These are phyloP conservation scores for Paspalum notatum DNA, from an alignment of 176 grass and related monocot genomes.

Conservation along the genomic window DNA sequence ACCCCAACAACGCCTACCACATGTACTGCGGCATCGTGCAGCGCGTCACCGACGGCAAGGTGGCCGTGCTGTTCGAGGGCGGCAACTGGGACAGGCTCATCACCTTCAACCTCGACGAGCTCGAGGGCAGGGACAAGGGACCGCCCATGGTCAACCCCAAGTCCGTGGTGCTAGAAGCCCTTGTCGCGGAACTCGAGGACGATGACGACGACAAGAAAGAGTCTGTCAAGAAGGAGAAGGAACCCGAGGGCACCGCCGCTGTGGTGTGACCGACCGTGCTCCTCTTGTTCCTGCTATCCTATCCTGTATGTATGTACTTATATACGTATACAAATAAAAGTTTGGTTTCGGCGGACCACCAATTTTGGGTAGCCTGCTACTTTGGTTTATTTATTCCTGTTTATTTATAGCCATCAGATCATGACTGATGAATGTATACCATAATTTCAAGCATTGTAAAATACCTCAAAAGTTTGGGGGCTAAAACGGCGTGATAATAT, in stretches of 20 bases:
- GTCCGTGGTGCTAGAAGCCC: slow-evolving; percentile 64
- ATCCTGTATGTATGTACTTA: not conserved
- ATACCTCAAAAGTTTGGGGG: too few species aligned
- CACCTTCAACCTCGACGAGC: slow-evolving; percentile 77
- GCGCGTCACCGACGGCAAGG: slow-evolving; percentile 86
- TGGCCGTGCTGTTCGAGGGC: slow-evolving; percentile 84
- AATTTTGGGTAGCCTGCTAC: not conserved
- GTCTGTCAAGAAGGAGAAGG: slow-evolving; percentile 8
- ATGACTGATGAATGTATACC: too few species aligned
- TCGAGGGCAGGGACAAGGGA: slow-evolving; percentile 82
- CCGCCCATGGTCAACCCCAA: slow-evolving; percentile 96
- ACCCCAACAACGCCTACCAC: slow-evolving; percentile 73
- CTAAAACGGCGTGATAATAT: too few species aligned
- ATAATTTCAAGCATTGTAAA: too few species aligned
- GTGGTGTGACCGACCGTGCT: slow-evolving; percentile 7
- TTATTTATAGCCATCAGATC: not conserved
- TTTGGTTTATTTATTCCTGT: not conserved
- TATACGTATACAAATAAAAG: slow-evolving; percentile 17
- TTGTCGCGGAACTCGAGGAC: slow-evolving; percentile 21
- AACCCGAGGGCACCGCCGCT: not conserved
- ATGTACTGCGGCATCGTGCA: slow-evolving; percentile 85
- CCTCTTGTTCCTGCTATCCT: not conserved
- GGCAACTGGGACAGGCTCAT: slow-evolving; percentile 88
- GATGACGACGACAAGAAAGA: not conserved
- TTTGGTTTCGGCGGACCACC: not conserved